phyloP scores from a whole-genome alignment of 805 yeast genomes.

The Wickerhamiella shivajii region DNA sequence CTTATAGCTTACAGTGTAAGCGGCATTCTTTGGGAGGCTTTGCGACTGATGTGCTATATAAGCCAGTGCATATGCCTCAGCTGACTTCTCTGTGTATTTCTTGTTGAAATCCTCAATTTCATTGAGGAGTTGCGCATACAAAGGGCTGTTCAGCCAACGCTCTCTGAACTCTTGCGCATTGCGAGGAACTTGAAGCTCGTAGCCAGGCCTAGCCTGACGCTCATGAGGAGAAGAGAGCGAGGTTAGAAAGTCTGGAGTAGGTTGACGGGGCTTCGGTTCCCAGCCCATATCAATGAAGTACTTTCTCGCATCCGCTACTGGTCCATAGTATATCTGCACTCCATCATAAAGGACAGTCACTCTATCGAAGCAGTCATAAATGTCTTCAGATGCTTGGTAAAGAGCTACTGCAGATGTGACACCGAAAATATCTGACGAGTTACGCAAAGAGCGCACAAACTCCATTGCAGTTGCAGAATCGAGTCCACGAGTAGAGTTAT shows the following conservation, averaged over 20 bases:
- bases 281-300: slow-evolving; percentile 56
- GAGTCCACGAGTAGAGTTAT: slow-evolving; percentile 75
- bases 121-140: slow-evolving; percentile 28
- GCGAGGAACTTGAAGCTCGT: slow-evolving; percentile 39
- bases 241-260: slow-evolving; percentile 58
- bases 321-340: slow-evolving; percentile 52
- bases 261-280: slow-evolving; percentile 46
- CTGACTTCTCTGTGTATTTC: slow-evolving; percentile 20
- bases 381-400: slow-evolving; percentile 54
- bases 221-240: slow-evolving; percentile 56
- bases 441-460: slow-evolving; percentile 50
- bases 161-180: slow-evolving; percentile 48
- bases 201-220: slow-evolving; percentile 35
- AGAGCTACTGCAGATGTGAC: slow-evolving; percentile 53
- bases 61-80: slow-evolving; percentile 28
- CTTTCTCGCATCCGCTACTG: slow-evolving; percentile 35
- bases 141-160: slow-evolving; percentile 40
- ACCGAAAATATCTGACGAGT: slow-evolving; percentile 39
- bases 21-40: slow-evolving; percentile 27
- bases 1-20: slow-evolving; percentile 31
- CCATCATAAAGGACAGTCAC: slow-evolving; percentile 47
- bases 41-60: slow-evolving; percentile 28
- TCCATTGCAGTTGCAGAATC: slow-evolving; percentile 77
- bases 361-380: slow-evolving; percentile 48
- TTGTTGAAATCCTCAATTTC: slow-evolving; percentile 34